Base-by-base conservation (phyloP, 2,329 filamentous ascomycete species). In the Boeremia exigua region DNA sequence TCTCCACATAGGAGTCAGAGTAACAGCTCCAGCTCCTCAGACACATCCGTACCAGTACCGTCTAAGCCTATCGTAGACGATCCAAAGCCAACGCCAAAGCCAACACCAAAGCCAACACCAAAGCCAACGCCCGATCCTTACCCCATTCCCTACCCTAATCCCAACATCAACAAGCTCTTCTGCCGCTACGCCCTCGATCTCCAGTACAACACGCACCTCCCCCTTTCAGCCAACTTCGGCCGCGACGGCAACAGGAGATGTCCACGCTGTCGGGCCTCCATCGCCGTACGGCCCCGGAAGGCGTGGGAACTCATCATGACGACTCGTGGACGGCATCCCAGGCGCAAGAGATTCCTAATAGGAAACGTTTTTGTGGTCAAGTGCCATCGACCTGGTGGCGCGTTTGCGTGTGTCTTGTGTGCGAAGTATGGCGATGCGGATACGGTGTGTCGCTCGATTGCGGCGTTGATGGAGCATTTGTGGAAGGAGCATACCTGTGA, bases 181-280 rank as follows among this genome's bases (percentile, higher is more conserved):
- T 75, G 72, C 43, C 44, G 68, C 14, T 74, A 73, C 40, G 69
- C 72, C 2, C 62, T 61, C 25, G 67, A 71, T 33, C 66, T 75
- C 7, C 72, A 75, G 48, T 39, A 51, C 12, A 48, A 63, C 38
- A 32, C 49, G 0, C 42, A 49, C 10, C 61, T 69, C 8, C 66
- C 69, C 2, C 54, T 75, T 2, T 56, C 65, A 6, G 54, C 68
- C 29, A 56, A 60, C 40, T 75, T 67, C 60, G 59, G 59, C 15
- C 15, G 45, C 1, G 59, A 62, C 2, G 70, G 70, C 10, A 56
- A 66, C 29, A 64, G 60, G 11, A 56, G 57, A 10, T 75, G 72
- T 50, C 72, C 71, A 0, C 71, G 56, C 44, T 75, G 72, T 34
- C 59, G 60, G 12, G 55, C 58, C 2, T 49, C 65, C 14, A 58